Evolutionary conservation across 352 stramenopile species (phyloP), one percentile per base, ranked within the genome.

Genomic region (Thalassiosira livingstoniorum): DNA sequence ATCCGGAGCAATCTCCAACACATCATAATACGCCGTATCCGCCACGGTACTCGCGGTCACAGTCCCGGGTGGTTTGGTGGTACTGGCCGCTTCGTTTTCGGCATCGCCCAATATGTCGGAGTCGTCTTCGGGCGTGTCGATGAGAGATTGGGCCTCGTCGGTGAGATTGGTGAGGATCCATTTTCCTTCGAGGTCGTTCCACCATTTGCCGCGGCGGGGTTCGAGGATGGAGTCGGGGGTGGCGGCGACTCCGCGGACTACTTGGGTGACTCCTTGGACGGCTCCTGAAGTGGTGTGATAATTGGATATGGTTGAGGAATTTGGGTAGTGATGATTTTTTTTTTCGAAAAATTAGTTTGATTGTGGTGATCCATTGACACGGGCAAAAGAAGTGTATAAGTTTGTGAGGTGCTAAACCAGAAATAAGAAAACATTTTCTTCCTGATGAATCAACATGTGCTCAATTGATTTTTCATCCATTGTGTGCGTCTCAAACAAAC

Each of bases 151-250:
- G 31, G 82, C 81, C 60, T 92, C 77, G 47, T 93, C 83, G 37
- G 90, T 80, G 11, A 94, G 57, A 74, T 93, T 84, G 0, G 86
- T 91, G n/a, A 78, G 45, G 15, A 94, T 85, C 93, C 93, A 96
- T 54, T 87, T 75, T 23, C 88, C 85, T 11, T 88, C 85, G 45
- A 77, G 63, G 37, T 93, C 85, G 75, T 95, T 93, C 93, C 93
- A 96, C 81, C 93, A 93, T 76, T 96, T 96, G 34, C 93, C 92
- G 32, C 82, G 54, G 2, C 63, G 27, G 1, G 87, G 87, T 62
- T 88, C 86, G 0, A 87, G 87, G 4, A 92, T 78, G 29, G 83
- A 62, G 47, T 86, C 60, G 13, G 90, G 90, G 11, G 75, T 75
- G 0, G 86, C 82, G 53, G 65, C 77, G 5, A 83, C 78, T 67